Evolutionary conservation across 306 rosid genomes (phyloP).

Genomic region (Lathyrus sativus): DNA sequence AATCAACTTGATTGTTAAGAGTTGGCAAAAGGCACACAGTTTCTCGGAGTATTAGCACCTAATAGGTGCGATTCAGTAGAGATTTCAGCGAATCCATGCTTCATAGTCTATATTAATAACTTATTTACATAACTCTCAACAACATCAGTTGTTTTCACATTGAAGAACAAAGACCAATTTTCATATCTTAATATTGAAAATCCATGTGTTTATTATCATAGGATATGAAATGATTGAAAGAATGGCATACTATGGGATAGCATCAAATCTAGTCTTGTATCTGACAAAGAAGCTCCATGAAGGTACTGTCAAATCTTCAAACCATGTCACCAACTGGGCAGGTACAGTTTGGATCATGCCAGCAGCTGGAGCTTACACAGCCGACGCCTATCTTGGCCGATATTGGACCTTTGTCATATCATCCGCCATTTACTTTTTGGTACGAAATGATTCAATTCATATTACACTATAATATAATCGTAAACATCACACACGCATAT

Average conservation of each 20-base stretch:
- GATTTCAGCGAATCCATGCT: no score
- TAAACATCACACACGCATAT: background rate
- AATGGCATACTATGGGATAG: conserved; percentile 77
- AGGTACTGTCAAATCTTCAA: conserved; percentile 72
- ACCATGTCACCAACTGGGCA: conserved; percentile 71
- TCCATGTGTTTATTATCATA: conserved; percentile 8
- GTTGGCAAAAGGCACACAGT: no score
- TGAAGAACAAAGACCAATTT: background rate
- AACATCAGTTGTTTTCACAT: no score
- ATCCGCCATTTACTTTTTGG: conserved; percentile 62
- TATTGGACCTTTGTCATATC: conserved; percentile 65
- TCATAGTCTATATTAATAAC: no score
- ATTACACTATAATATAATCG: background rate
- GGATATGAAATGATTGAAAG: conserved; percentile 80
- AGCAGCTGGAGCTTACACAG: conserved; percentile 60
- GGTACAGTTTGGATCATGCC: conserved; percentile 81
- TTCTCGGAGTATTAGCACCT: no score
- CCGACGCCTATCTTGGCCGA: conserved; percentile 69
- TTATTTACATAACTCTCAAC: no score
- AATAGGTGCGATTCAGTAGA: no score
- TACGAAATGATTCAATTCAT: conserved; percentile 24
- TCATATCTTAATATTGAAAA: conserved; percentile 6
- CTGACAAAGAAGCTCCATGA: conserved; percentile 66
- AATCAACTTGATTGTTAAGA: no score
- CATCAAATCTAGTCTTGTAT: conserved; percentile 66